Evolutionary conservation across 208 protist genomes (phyloP).

Genomic region (Trypanosoma scelopori): DNA sequence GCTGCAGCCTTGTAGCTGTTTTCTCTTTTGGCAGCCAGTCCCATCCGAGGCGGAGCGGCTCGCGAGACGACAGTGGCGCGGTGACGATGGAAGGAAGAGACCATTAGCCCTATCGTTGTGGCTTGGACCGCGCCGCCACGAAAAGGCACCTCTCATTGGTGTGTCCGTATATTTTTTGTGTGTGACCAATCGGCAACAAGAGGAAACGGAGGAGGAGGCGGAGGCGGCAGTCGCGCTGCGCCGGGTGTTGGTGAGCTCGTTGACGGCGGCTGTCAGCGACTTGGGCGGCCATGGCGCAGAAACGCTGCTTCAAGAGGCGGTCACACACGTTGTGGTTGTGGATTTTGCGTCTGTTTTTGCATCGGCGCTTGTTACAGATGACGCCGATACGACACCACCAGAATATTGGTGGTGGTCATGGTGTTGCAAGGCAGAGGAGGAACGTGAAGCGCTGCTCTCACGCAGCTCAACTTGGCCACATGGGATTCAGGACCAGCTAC

Average conservation of each 20-base stretch:
- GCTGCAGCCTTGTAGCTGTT: constrained; percentile 50
- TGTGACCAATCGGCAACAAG: not conserved
- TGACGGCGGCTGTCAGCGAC: constrained; percentile 45
- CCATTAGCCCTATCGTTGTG: constrained; percentile 12
- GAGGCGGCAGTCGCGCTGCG: constrained; percentile 30
- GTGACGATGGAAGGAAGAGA: not conserved
- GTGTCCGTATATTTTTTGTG: constrained; percentile 30
- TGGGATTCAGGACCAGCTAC: constrained; percentile 9
- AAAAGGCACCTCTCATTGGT: constrained; percentile 26
- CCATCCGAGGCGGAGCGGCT: constrained; percentile 44
- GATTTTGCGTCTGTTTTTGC: constrained; percentile 44
- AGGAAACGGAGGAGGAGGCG: no score
- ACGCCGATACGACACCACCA: not conserved
- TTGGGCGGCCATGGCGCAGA: constrained; percentile 60
- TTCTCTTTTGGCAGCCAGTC: constrained; percentile 55
- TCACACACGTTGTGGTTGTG: constrained; percentile 77
- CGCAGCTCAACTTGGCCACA: constrained; percentile 11
- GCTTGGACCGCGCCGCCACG: constrained; percentile 22
- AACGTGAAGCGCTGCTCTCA: constrained; percentile 7
- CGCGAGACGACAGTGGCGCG: constrained; percentile 2
- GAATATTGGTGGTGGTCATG: no score
- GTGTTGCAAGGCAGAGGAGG: constrained; percentile 5
- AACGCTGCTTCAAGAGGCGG: constrained; percentile 33
- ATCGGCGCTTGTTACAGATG: not conserved
- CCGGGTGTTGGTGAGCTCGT: constrained; percentile 44